phyloP scores from a whole-genome alignment of 2,329 filamentous ascomycete genomes.

The Pseudocercospora ulei region DNA sequence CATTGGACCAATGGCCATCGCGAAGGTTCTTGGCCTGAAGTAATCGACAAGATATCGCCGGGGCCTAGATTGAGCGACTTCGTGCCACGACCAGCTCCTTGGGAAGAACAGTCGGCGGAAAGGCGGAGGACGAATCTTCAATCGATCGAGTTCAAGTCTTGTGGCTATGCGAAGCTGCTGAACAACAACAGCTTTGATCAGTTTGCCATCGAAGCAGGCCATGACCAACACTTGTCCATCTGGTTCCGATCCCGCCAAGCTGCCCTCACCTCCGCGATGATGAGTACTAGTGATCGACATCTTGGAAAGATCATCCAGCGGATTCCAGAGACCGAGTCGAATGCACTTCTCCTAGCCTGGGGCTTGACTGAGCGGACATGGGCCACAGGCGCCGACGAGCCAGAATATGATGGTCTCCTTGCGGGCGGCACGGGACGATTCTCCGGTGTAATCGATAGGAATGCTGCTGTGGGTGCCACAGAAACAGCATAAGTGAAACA shows the following conservation, averaged over 20 bases:
- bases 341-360: slow-evolving; percentile 29
- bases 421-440: slow-evolving; percentile 39
- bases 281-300: slow-evolving; percentile 33
- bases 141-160: slow-evolving; percentile 49
- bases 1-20: slow-evolving; percentile 35
- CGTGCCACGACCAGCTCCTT: slow-evolving; percentile 30
- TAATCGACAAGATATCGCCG: slow-evolving; percentile 46
- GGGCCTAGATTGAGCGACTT: slow-evolving; percentile 40
- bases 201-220: slow-evolving; percentile 27
- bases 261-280: slow-evolving; percentile 34
- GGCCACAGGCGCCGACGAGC: slow-evolving; percentile 32
- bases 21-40: slow-evolving; percentile 43
- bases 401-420: slow-evolving; percentile 37
- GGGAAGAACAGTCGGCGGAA: slow-evolving; percentile 24
- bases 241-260: slow-evolving; percentile 32
- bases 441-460: slow-evolving; percentile 25
- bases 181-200: slow-evolving; percentile 32
- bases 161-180: slow-evolving; percentile 49
- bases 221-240: slow-evolving; percentile 15
- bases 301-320: slow-evolving; percentile 38
- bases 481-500: too few species aligned
- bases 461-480: background rate
- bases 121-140: slow-evolving; percentile 33
- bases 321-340: slow-evolving; percentile 31
- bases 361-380: slow-evolving; percentile 23